Evolutionary conservation across 306 rosid genomes (phyloP).

Genomic region (barrel medic (Medicago truncatula)): MtrunA17r5.0-ANR NC_053044.1:36626501-36627000

Average conservation of each 20-base stretch:
- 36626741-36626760: no score
- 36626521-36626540: not conserved
- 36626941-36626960: not conserved
- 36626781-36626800: slow-evolving; percentile 1
- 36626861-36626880: not conserved
- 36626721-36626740: not conserved
- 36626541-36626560: not conserved
- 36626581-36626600: not conserved
- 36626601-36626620: not conserved
- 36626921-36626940: not conserved
- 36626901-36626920: slow-evolving; percentile 1
- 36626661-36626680: not conserved
- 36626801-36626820: not conserved
- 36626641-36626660: not conserved
- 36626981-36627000: slow-evolving; percentile 16
- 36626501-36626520: not conserved
- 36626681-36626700: not conserved
- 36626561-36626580: not conserved
- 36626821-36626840: not conserved
- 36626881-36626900: slow-evolving; percentile 12
- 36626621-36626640: not conserved
- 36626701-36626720: not conserved
- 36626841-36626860: not conserved
- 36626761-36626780: slow-evolving; percentile 23
- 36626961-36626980: not conserved